phyloP scores from a whole-genome alignment of 495 filamentous ascomycete genomes.

The Talaromyces thailandensis region DNA sequence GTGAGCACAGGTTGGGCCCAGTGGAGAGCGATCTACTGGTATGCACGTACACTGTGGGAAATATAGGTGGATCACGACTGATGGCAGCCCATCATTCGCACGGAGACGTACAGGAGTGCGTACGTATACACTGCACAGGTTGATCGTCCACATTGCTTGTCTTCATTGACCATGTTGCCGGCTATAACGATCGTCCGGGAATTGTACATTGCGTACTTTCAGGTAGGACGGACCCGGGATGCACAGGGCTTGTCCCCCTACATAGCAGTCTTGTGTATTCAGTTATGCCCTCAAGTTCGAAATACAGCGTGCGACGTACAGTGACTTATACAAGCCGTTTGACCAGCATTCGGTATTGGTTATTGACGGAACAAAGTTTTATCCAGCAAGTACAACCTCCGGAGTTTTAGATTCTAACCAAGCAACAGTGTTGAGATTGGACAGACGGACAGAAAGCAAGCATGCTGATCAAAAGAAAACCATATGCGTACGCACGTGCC shows the following conservation, averaged over 20 bases:
- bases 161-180: not conserved
- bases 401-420: not conserved
- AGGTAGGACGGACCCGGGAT: no score
- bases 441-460: not conserved
- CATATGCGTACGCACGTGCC: no score
- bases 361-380: not conserved
- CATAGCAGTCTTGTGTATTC: not conserved
- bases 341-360: not conserved
- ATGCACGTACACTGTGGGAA: not conserved
- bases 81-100: not conserved
- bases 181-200: not conserved
- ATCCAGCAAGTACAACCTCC: not conserved
- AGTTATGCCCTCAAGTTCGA: not conserved
- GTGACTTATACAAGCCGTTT: not conserved
- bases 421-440: not conserved
- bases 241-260: not conserved
- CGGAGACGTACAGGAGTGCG: not conserved
- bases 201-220: not conserved
- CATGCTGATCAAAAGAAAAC: no score
- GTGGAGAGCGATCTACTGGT: not conserved
- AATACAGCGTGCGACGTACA: not conserved
- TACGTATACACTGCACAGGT: no score
- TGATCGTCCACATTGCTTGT: not conserved
- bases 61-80: not conserved
- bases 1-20: not conserved